A percentile compares a stretch with the other conserved stretches of the same genome.
Evolutionary conservation across 805 yeast genomes (phyloP).

Genomic region (Ogataea kodamae): DNA sequence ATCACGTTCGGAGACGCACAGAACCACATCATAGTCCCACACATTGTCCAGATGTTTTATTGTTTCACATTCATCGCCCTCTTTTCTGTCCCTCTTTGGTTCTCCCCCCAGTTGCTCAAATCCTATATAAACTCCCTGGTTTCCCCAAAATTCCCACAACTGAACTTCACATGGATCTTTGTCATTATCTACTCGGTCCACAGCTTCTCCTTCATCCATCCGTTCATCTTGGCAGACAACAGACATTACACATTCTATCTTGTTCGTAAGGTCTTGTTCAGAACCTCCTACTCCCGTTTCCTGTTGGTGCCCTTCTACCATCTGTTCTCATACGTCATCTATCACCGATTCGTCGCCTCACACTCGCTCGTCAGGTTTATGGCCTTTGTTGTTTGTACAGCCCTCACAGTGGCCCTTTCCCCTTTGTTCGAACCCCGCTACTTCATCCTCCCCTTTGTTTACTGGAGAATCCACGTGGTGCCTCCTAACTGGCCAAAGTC

Average conservation of each 20-base stretch:
- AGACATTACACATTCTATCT: constrained; percentile 90
- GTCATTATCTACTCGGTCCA: constrained; percentile 46
- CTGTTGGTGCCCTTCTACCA: constrained; percentile 69
- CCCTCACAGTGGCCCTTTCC: constrained; percentile 72
- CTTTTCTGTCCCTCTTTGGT: constrained; percentile 77
- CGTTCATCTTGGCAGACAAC: constrained; percentile 89
- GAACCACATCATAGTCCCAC: constrained; percentile 71
- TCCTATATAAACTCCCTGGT: constrained; percentile 38
- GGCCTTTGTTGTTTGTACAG: constrained; percentile 49
- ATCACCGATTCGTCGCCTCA: constrained; percentile 18
- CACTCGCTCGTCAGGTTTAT: constrained; percentile 39
- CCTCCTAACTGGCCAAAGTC: constrained; percentile 36
- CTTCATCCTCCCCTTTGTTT: constrained; percentile 73
- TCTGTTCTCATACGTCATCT: constrained; percentile 37
- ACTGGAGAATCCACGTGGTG: constrained; percentile 62
- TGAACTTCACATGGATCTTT: constrained; percentile 24
- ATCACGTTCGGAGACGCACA: constrained; percentile 89
- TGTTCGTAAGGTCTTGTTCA: constrained; percentile 61
- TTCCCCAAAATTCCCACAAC: constrained; percentile 13
- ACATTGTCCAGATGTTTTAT: constrained; percentile 79
- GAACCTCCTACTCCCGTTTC: constrained; percentile 43
- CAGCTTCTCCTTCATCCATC: constrained; percentile 73
- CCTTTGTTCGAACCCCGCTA: constrained; percentile 95
- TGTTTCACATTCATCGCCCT: constrained; percentile 59
- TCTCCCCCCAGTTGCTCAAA: constrained; percentile 40